These are phyloP conservation scores for Prunus davidiana DNA, from an alignment of 306 rosid genomes.

Conservation along the genomic window DNA sequence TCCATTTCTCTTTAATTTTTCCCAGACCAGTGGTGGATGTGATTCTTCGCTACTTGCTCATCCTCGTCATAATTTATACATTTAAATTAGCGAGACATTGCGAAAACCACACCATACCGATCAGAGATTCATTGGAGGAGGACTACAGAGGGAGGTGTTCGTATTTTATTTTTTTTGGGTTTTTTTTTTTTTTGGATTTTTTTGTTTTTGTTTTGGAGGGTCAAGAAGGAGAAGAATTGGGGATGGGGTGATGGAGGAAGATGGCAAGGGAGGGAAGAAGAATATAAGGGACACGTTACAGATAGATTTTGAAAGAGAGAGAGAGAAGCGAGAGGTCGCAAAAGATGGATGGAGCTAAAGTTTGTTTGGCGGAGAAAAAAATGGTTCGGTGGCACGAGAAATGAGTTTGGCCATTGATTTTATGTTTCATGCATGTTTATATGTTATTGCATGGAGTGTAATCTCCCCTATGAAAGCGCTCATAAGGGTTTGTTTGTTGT, in stretches of 20 bases:
- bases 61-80: neutral
- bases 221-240: neutral
- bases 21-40: constrained; percentile 40
- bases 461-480: neutral
- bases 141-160: constrained; percentile 15
- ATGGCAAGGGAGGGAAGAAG: neutral
- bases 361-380: neutral
- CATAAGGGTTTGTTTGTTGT: neutral
- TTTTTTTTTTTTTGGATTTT: neutral
- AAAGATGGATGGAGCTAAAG: neutral
- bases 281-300: neutral
- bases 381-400: constrained; percentile 27
- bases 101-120: constrained; percentile 21
- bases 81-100: constrained; percentile 20
- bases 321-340: neutral
- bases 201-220: neutral
- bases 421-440: neutral
- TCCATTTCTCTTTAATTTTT: constrained; percentile 43
- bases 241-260: neutral
- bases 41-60: neutral
- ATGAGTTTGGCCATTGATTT: constrained; percentile 30
- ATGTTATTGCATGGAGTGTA: neutral
- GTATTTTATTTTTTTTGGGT: neutral
- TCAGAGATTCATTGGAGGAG: constrained; percentile 32
- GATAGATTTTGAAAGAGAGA: constrained; percentile 6